phyloP scores from a whole-genome alignment of 495 filamentous ascomycete genomes.

The Beverwykella pulmonaria region DNA sequence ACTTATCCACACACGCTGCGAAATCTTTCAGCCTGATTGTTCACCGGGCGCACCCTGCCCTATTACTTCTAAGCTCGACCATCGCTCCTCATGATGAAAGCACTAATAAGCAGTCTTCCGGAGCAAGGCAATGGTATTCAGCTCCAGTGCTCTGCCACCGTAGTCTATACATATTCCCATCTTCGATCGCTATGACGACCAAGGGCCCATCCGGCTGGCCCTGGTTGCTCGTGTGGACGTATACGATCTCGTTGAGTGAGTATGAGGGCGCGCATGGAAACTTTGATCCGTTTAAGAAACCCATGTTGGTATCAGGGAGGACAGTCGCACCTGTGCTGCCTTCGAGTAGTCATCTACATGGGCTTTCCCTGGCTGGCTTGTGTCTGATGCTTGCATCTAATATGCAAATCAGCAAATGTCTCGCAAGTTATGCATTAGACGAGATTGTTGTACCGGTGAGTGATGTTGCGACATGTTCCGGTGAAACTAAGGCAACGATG shows the following conservation, averaged over 20 bases:
- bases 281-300: background rate
- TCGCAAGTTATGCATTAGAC: too few relatives aligned
- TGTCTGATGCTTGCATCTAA: background rate
- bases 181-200: background rate
- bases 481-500: too few relatives aligned
- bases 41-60: background rate
- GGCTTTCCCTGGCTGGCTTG: background rate
- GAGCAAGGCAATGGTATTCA: background rate
- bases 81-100: background rate
- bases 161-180: constrained; percentile 3
- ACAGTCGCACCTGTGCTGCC: background rate
- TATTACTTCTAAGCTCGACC: background rate
- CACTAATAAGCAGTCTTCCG: background rate
- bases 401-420: too few relatives aligned
- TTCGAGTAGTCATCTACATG: background rate
- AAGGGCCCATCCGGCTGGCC: background rate
- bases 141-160: background rate
- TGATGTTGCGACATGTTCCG: too few relatives aligned
- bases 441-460: too few relatives aligned
- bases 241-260: background rate
- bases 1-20: background rate
- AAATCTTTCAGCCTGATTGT: background rate
- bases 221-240: background rate
- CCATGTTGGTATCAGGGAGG: background rate
- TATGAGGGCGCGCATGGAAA: background rate